Base-by-base conservation (phyloP, 176 grass and related monocot species). In the Carex parvula region DNA sequence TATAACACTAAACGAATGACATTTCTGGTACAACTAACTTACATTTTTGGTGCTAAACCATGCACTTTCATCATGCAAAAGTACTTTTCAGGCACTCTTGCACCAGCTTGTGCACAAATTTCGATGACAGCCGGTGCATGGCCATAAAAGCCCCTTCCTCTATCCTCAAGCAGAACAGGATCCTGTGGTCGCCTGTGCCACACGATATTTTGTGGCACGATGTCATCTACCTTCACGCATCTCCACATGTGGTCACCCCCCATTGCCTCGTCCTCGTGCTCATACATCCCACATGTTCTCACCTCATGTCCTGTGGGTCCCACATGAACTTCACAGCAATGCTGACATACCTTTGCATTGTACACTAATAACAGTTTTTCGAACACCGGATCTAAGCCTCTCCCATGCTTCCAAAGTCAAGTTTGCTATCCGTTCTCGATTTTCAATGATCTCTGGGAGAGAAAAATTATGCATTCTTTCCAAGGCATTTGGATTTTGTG, bases 111-210 rank as follows among this genome's bases (percentile, higher is more conserved):
- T 41, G 81, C 42, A 78, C 95, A 95, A 33, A 98, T 91, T 64
- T 91, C 95, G 3, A 93, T 79, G 9, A 98, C 95, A 62, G 89
- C 92, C 79, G 95, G 95, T 0, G 92, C 92, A 84, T 93, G 95
- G 2, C 95, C 95, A 61, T 95, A 98, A 85, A 83, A 98, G 39
- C 80, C 88, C 33, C 86, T 84, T 32, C 92, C 95, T 2, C 68
- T 10, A 24, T 92, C 81, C 17, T 90, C 84, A 79, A 98, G 92
- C 84, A 93, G 59, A 3, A 87, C 75, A 30, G 89, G 95, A 67
- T 98, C 95, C 30, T 98, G 92, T 79, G 95, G 91, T 16, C 92
- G 87, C 69, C 64, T 89, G 83, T 95, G 92, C 95, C 95, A 95
- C 63, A 98, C 84, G 82, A 98, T 61, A 21, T 89, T 93, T 39